Conservation (phyloP, 2,329 filamentous ascomycete genomes). For the Fusarium siculi region DNA sequence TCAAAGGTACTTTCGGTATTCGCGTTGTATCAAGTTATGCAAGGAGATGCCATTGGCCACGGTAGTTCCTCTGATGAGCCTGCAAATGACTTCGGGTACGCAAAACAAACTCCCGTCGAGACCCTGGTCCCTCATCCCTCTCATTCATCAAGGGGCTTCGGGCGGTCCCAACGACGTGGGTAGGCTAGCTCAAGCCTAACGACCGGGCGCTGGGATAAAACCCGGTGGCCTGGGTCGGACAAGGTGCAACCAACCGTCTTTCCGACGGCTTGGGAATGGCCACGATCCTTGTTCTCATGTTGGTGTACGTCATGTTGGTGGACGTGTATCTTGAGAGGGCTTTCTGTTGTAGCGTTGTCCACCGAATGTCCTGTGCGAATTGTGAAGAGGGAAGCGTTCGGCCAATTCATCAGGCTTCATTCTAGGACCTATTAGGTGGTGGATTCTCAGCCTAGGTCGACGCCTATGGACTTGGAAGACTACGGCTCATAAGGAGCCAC, state of each 20-base stretch:
- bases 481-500: constrained; percentile 16
- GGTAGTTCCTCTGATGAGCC: not conserved
- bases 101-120: not conserved
- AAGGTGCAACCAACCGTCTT: constrained; percentile 30
- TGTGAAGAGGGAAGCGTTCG: not conserved
- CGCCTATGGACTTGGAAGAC: not conserved
- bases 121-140: not conserved
- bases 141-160: not conserved
- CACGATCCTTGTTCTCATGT: constrained; percentile 18
- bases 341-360: not conserved
- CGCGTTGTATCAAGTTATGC: constrained; percentile 6
- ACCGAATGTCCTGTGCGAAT: not conserved
- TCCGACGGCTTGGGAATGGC: constrained; percentile 38
- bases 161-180: constrained; percentile 37
- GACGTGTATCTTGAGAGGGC: not conserved
- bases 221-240: constrained; percentile 42
- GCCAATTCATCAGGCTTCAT: not conserved
- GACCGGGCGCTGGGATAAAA: constrained; percentile 40
- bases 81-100: not conserved
- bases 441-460: not conserved
- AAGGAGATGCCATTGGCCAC: constrained; percentile 10
- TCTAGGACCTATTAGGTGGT: not conserved
- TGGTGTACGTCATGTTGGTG: constrained; percentile 1
- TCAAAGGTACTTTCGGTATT: not conserved
- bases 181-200: constrained; percentile 34